Base-by-base conservation (phyloP, 495 filamentous ascomycete genomes). In the Xylaria curta region DNA sequence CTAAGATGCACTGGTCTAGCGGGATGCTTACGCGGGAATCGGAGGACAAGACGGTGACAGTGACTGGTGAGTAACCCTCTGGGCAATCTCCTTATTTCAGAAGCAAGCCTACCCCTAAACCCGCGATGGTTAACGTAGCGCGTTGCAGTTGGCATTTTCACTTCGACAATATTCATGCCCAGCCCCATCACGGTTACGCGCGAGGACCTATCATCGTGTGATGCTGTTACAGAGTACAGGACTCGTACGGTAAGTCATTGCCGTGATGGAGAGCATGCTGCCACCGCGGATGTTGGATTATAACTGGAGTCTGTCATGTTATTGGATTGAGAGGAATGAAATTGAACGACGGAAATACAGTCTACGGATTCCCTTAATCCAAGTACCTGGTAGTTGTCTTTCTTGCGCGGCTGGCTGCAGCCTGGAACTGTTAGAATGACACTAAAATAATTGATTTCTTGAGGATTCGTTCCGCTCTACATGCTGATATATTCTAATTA, bases 91-190 rank as follows among this genome's bases (percentile, higher is more conserved):
- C 9, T 56, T 51, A 7, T n/a, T 24, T 24, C 6, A 51, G 47
- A 51, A 51, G 44, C 44, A 47, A 47, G 44, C 4, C 44, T 15
- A 12, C 49, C 12, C 19, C 0, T 24, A 59, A 59, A 36, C 7
- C 33, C 13, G 17, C 8, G 28, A 36, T 59, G 15, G 8, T 24
- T n/a, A 60, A 36, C 17, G 8, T 24, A 4, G 15, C 31, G 17
- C 21, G 58, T 21, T n/a, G 2, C 21, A 33, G 46, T 70, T 31
- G 59, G 59, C 36, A n/a, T 70, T 21, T 4, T 44, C 44, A 63
- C 68, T 24, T 70, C 68, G 36, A 70, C 68, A 0, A 17, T 70
- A 21, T 70, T 64, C 60, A 70, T 64, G 68, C 68, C 68, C 3
- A 64, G 68, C 15, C 68, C 68, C 46, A 70, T 70, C 13, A 70